Base-by-base conservation (phyloP, 148 eudicot species). In the Fagopyrum esculentum region DNA sequence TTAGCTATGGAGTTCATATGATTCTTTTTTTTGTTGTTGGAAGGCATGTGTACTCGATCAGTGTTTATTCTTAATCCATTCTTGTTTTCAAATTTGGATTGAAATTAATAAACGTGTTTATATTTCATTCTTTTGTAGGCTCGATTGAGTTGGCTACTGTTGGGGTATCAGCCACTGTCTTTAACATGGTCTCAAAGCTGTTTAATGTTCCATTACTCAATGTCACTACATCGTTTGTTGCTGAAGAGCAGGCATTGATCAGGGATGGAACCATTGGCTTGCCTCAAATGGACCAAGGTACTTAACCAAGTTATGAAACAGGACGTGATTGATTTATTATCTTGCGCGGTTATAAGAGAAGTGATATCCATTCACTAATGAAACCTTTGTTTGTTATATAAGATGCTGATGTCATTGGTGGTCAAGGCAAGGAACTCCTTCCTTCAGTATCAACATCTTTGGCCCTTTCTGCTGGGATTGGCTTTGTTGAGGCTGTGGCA, bases 191-290 rank as follows among this genome's bases (percentile, higher is more conserved):
- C 45, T 92, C 97, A 13, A 95, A 95, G 79, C 80, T 95, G 84
- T 90, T 95, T 73, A 95, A 95, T 80, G 92, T 92, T 60, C 97
- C 98, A 72, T 78, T 95, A 86, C 97, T 95, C 82, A 95, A 92
- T 78, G 76, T 92, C 79, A 92, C 98, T 16, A 95, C 98, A 19
- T 92, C 98, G 57, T 95, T 95, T 81, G 92, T 92, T 76, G 96
- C 98, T 68, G 97, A 95, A 84, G 98, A 95, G 84, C 93, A 92
- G 82, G 90, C 98, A 74, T 63, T 81, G 46, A 17, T 78, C 16
- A 76, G 71, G n/a, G 80, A 77, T 74, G 82, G 45, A 74, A 66
- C 35, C 60, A 77, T 75, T 71, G 82, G 56, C 50, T 72, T 77
- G 74, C 26, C 50, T 73, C 84, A 75, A 76, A 72, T 72, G 75